phyloP scores from a whole-genome alignment of 352 stramenopile genomes.

The Phytophthora pseudosyringae region DNA sequence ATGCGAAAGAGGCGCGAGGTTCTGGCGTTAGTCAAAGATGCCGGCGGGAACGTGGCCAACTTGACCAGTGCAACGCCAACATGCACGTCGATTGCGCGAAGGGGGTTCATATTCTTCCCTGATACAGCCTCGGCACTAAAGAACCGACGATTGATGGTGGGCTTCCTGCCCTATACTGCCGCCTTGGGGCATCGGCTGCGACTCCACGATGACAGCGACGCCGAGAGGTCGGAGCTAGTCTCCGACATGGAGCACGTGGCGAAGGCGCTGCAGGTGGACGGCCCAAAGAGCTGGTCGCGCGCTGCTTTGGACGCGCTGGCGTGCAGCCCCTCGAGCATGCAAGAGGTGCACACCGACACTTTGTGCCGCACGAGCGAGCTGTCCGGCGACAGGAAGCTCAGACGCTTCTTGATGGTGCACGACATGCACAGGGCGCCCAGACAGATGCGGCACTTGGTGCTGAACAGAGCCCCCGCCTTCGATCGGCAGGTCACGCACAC shows the following conservation, averaged over 20 bases:
- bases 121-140: slow-evolving; percentile 31
- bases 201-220: slow-evolving; percentile 18
- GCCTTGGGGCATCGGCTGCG: slow-evolving; percentile 9
- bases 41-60: too few species aligned
- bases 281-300: slow-evolving; percentile 31
- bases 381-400: slow-evolving; percentile 37
- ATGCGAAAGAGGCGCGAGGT: too few species aligned
- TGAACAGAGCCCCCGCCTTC: slow-evolving; percentile 31
- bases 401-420: slow-evolving; percentile 48
- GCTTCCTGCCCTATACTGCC: slow-evolving; percentile 13
- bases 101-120: slow-evolving; percentile 10
- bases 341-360: slow-evolving; percentile 32
- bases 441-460: slow-evolving; percentile 50
- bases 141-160: slow-evolving; percentile 17
- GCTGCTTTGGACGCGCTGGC: slow-evolving; percentile 30
- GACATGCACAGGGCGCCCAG: slow-evolving; percentile 42
- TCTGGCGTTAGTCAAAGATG: too few species aligned
- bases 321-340: slow-evolving; percentile 37
- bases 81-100: too few species aligned
- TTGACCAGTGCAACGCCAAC: too few species aligned
- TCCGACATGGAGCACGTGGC: slow-evolving; percentile 31
- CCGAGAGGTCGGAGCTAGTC: slow-evolving; percentile 31
- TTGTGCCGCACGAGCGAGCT: slow-evolving; percentile 28
- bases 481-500: slow-evolving; percentile 36
- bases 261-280: slow-evolving; percentile 26